phyloP scores from a whole-genome alignment of 1,139 yeast species.

The Suhomyces wounanorum region DNA sequence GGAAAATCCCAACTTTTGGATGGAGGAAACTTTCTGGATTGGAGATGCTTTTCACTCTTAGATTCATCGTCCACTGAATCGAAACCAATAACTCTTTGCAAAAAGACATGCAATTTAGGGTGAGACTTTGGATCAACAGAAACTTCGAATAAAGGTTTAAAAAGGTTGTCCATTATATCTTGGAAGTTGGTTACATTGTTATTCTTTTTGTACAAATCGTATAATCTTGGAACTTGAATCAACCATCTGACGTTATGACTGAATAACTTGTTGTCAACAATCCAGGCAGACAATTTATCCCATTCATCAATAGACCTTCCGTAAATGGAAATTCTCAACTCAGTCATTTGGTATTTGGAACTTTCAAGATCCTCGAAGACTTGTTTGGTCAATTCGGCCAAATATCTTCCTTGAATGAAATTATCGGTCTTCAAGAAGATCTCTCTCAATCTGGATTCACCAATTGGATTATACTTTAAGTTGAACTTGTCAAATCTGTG shows the following conservation, averaged over 20 bases:
- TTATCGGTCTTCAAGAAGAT: conserved; percentile 95
- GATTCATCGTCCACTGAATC: conserved; percentile 99
- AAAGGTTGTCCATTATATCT: conserved; percentile 75
- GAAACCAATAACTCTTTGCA: conserved; percentile 94
- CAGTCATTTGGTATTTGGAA: conserved; percentile 96
- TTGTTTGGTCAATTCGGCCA: conserved; percentile 92
- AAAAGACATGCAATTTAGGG: conserved; percentile 84
- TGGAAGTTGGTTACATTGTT: conserved; percentile 71
- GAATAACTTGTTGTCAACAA: conserved; percentile 85
- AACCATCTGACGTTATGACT: conserved; percentile 97
- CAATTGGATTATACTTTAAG: conserved; percentile 95
- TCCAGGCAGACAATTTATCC: conserved; percentile 96
- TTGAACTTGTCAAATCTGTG: conserved; percentile 98
- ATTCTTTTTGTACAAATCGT: conserved; percentile 81
- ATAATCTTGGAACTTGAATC: conserved; percentile 90
- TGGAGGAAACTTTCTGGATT: conserved; percentile 71
- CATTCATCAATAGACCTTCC: conserved; percentile 91
- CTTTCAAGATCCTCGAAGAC: conserved; percentile 92
- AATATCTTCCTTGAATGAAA: conserved; percentile 80
- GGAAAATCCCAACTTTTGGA: conserved; percentile 78
- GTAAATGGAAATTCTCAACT: conserved; percentile 89
- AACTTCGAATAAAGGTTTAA: conserved; percentile 91
- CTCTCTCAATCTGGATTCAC: conserved; percentile 94
- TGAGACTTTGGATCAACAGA: conserved; percentile 79
- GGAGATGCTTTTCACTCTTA: conserved; percentile 79